Evolutionary conservation across 176 grass and related monocot genomes (phyloP).

Genomic region (Paspalum vaginatum): DNA sequence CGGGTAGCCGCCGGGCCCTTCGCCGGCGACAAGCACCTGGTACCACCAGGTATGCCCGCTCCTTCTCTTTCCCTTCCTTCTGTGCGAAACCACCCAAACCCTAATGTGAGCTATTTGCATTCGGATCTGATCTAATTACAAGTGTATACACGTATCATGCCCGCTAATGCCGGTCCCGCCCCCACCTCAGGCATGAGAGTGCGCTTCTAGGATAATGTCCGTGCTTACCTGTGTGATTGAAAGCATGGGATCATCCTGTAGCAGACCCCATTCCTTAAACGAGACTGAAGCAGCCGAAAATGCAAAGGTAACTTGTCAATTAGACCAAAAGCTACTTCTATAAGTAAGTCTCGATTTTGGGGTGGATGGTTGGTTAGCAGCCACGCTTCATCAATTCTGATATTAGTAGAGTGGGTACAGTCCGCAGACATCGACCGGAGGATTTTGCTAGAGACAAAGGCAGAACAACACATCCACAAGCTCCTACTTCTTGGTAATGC

Average conservation of each 20-base stretch:
- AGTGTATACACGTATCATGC: background rate
- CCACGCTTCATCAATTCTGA: constrained; percentile 30
- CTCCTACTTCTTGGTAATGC: constrained; percentile 86
- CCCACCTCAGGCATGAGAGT: constrained; percentile 40
- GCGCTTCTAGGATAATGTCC: constrained; percentile 53
- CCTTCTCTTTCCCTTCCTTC: background rate
- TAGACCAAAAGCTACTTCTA: background rate
- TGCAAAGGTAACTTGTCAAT: constrained; percentile 49
- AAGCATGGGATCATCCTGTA: constrained; percentile 95
- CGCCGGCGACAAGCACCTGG: background rate
- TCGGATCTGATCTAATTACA: background rate
- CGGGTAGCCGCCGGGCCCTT: background rate
- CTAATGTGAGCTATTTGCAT: background rate
- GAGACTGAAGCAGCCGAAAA: constrained; percentile 76
- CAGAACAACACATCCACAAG: constrained; percentile 95
- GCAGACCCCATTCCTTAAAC: constrained; percentile 73
- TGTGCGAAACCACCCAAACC: background rate
- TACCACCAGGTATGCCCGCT: background rate
- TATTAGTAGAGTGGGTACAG: constrained; percentile 30
- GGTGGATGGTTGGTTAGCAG: background rate
- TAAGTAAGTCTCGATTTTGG: background rate
- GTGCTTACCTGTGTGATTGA: constrained; percentile 63
- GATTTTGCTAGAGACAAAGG: constrained; percentile 89
- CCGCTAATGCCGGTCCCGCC: background rate
- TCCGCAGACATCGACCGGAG: constrained; percentile 77